Evolutionary conservation across 768 basidiomycete species (phyloP), one percentile per base, ranked within the genome.

Genomic region (Strobilomyces echinocephalus): DNA sequence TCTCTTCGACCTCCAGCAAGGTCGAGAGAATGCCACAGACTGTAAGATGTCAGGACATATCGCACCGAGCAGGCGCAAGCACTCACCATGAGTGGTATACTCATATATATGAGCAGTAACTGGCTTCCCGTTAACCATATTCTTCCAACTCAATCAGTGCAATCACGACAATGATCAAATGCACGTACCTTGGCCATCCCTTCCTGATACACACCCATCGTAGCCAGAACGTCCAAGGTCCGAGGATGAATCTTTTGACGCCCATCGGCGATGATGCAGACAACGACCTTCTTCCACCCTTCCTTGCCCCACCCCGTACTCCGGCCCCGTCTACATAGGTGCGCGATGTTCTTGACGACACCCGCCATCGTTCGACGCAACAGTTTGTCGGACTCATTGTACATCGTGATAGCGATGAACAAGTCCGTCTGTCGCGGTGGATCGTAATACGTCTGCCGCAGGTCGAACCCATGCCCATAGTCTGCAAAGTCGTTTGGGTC

Each of bases 241-340:
- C 90, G 73, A 38, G 86, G 79, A 65, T 93, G 91, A 70, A 95
- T 88, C 79, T 93, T 92, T 57, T 72, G 65, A 31, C 92, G 79
- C 1, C 91, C 93, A 69, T 95, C 91, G 39, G 86, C 88, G 8
- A 95, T 91, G 60, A 95, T 85, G 64, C 90, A 93, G 10, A 95
- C 87, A 7, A 95, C 94, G 35, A 95, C 91, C 78, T 97, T 97
- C 78, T 97, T 95, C 95, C 95, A 98, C 1, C 93, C 93, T 0
- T 95, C 94, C 67, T 88, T 88, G 0, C 94, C 95, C 95, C 95
- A 98, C 4, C 90, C 95, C 78, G 90, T 94, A 61, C 85, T 88
- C 45, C 90, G 76, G 43, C 88, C 87, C 20, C 95, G 77, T 59
- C 85, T 88, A 65, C 90, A 92, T 54, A 97, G 69, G 69, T 95